Evolutionary conservation across 768 basidiomycete genomes (phyloP).

Genomic region (Xerocomellus intermedius): DNA sequence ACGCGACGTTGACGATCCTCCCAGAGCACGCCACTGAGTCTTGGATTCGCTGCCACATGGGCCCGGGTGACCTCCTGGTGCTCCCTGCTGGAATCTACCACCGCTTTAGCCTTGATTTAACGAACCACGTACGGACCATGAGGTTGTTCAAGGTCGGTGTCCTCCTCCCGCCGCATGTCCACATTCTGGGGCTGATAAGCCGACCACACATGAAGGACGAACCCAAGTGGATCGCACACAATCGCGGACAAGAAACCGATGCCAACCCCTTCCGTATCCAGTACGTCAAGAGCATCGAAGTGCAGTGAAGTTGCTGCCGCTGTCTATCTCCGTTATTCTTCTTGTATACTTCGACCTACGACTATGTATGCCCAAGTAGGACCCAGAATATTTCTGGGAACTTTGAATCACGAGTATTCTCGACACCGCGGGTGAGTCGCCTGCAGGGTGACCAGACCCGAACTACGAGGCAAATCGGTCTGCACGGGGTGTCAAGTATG

Average conservation of each 20-base stretch:
- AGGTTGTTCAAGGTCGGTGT: conserved; percentile 77
- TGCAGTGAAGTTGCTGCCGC: conserved; percentile 28
- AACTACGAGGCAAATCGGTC: too few relatives aligned
- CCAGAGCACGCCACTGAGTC: conserved; percentile 63
- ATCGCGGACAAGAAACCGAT: conserved; percentile 62
- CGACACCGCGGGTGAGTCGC: too few relatives aligned
- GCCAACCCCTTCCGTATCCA: conserved; percentile 56
- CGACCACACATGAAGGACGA: conserved; percentile 60
- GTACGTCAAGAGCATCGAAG: conserved; percentile 55
- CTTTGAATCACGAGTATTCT: too few relatives aligned
- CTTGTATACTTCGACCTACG: not conserved
- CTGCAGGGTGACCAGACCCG: too few relatives aligned
- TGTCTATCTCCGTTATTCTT: too few relatives aligned
- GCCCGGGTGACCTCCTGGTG: conserved; percentile 81
- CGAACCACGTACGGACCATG: conserved; percentile 67
- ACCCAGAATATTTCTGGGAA: not conserved
- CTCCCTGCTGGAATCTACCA: conserved; percentile 90
- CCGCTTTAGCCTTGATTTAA: conserved; percentile 84
- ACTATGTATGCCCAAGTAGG: not conserved
- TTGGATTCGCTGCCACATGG: conserved; percentile 80
- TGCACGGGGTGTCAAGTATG: too few relatives aligned
- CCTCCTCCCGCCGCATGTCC: not conserved
- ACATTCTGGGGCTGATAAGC: not conserved
- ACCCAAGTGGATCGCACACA: conserved; percentile 86
- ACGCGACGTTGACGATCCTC: not conserved